Conservation (phyloP, 1,284 basidiomycete species). For the Thelephora terrestris region DNA sequence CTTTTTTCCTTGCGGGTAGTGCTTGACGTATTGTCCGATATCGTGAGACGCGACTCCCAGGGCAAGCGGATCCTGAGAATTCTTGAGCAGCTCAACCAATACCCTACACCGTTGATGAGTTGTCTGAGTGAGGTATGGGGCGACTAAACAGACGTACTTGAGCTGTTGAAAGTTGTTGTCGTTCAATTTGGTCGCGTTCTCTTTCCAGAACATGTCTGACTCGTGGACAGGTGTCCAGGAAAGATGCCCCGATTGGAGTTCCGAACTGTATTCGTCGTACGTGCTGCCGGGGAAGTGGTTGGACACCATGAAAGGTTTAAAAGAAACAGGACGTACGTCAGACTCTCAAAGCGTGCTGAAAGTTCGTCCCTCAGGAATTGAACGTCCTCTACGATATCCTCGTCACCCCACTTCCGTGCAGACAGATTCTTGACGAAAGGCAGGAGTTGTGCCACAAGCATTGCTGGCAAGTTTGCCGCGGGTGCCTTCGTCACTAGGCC, state of each 20-base stretch:
- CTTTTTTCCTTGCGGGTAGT: slow-evolving; percentile 87
- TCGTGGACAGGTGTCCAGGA: slow-evolving; percentile 95
- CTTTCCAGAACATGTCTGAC: slow-evolving; percentile 96
- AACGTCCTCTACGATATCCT: slow-evolving; percentile 89
- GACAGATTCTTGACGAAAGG: slow-evolving; percentile 82
- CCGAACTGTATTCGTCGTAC: slow-evolving; percentile 92
- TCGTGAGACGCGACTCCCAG: slow-evolving; percentile 89
- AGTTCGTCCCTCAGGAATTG: slow-evolving; percentile 80
- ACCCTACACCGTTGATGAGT: slow-evolving; percentile 36
- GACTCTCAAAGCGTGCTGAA: slow-evolving; percentile 70
- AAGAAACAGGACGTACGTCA: slow-evolving; percentile 54
- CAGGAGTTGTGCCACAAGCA: slow-evolving; percentile 84
- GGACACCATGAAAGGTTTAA: background rate
- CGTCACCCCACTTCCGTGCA: slow-evolving; percentile 87
- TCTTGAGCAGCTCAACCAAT: slow-evolving; percentile 62
- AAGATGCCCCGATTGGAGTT: slow-evolving; percentile 82
- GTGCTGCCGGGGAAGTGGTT: slow-evolving; percentile 42
- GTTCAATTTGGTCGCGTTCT: slow-evolving; percentile 80
- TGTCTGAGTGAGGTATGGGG: background rate
- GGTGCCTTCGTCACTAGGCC: slow-evolving; percentile 84
- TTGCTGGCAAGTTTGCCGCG: slow-evolving; percentile 77
- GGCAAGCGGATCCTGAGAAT: slow-evolving; percentile 64
- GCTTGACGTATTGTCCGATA: slow-evolving; percentile 88
- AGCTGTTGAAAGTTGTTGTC: slow-evolving; percentile 75
- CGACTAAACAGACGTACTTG: slow-evolving; percentile 40